A percentile compares a stretch with the other conserved stretches of the same genome.
Evolutionary conservation across 768 basidiomycete genomes (phyloP).

Genomic region (Mycena rebaudengoi): DNA sequence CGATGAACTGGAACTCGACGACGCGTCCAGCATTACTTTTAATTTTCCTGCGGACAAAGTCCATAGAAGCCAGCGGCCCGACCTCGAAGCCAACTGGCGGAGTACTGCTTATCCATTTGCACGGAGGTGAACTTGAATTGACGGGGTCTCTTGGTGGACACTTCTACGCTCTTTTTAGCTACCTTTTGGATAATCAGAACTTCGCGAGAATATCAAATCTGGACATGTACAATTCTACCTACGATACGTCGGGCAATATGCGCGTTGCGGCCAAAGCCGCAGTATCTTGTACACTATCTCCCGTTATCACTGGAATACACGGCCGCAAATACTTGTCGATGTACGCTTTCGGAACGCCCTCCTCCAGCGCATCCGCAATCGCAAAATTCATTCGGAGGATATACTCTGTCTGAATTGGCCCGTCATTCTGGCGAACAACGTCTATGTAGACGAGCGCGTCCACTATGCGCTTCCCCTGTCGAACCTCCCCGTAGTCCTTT

Average conservation of each 20-base stretch:
- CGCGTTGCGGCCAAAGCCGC: too few relatives aligned
- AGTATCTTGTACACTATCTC: too few relatives aligned
- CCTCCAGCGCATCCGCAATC: conserved; percentile 49
- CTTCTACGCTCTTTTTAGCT: too few relatives aligned
- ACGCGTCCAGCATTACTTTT: too few relatives aligned
- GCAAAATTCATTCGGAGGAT: conserved; percentile 55
- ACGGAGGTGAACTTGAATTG: not conserved
- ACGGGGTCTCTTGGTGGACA: too few relatives aligned
- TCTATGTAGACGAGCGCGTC: conserved; percentile 54
- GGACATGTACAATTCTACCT: too few relatives aligned
- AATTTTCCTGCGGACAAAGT: not conserved
- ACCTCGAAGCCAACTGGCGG: not conserved
- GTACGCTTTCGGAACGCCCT: conserved; percentile 51
- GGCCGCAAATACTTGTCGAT: conserved; percentile 53
- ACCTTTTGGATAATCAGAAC: too few relatives aligned
- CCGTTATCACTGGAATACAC: conserved; percentile 42
- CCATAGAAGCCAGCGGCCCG: not conserved
- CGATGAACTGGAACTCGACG: conserved; percentile 21
- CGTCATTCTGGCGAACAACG: conserved; percentile 37
- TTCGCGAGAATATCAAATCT: too few relatives aligned
- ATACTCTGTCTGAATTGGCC: conserved; percentile 50
- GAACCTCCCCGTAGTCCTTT: conserved; percentile 4
- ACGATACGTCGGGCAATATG: too few relatives aligned
- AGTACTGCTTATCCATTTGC: conserved; percentile 7
- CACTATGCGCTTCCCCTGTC: conserved; percentile 16